Percentiles rank a stretch among this genome's conserved stretches.
These are phyloP conservation scores for Stachybotrys elegans DNA, from an alignment of 2,329 filamentous ascomycete species.

Conservation along the genomic window DNA sequence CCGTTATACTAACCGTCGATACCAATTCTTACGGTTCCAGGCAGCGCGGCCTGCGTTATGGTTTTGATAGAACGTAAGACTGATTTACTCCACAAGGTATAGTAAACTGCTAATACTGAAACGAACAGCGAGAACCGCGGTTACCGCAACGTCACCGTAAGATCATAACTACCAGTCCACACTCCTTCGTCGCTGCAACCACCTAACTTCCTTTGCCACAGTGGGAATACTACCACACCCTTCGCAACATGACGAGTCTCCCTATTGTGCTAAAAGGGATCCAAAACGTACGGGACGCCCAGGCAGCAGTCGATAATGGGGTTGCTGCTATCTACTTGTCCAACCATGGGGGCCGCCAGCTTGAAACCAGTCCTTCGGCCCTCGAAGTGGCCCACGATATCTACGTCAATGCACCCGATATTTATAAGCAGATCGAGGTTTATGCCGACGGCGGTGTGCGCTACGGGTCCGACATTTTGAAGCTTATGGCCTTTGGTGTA, in stretches of 20 bases:
- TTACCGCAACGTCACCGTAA: no score
- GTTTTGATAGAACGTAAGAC: no score
- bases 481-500: slow-evolving; percentile 31
- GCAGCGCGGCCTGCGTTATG: slow-evolving; percentile 27
- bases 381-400: slow-evolving; percentile 30
- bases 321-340: slow-evolving; percentile 26
- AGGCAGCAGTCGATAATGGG: slow-evolving; percentile 17
- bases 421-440: slow-evolving; percentile 27
- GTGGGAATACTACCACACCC: slow-evolving; percentile 26
- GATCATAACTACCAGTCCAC: no score
- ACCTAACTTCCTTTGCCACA: slow-evolving; percentile 5
- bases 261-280: slow-evolving; percentile 32
- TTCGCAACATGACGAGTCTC: slow-evolving; percentile 22
- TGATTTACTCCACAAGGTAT: no score
- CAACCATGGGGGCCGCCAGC: slow-evolving; percentile 32
- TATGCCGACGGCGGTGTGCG: slow-evolving; percentile 32
- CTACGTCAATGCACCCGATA: slow-evolving; percentile 22
- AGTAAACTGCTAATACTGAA: no score
- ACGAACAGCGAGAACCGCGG: no score
- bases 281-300: slow-evolving; percentile 26
- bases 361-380: slow-evolving; percentile 27
- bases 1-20: slow-evolving; percentile 26
- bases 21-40: slow-evolving; percentile 24
- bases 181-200: slow-evolving; percentile 18
- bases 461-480: slow-evolving; percentile 31